Conservation (phyloP, 2,329 filamentous ascomycete genomes). For the Penicillium sp. region DNA sequence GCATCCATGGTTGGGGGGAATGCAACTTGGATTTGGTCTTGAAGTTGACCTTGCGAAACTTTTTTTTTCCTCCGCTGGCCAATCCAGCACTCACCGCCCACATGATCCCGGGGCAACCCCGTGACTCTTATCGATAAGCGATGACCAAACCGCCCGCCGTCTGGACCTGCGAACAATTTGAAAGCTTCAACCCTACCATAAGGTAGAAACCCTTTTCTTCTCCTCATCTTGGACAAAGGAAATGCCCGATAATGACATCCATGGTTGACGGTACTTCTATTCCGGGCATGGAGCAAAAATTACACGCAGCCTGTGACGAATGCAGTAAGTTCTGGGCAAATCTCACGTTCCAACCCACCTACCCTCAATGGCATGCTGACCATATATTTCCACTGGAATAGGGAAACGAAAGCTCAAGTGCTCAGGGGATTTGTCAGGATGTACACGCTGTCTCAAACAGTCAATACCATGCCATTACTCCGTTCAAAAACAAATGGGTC, state of each 20-base stretch:
- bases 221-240: not conserved
- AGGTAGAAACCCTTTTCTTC: not conserved
- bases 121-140: slow-evolving; percentile 17
- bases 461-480: slow-evolving; percentile 50
- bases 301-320: slow-evolving; percentile 54
- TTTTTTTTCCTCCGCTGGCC: slow-evolving; percentile 31
- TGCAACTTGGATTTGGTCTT: slow-evolving; percentile 7
- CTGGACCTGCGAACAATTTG: not conserved
- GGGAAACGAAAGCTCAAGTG: slow-evolving; percentile 55
- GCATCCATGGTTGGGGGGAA: slow-evolving; percentile 36
- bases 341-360: not conserved
- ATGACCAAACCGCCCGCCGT: not conserved
- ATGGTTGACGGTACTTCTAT: slow-evolving; percentile 12
- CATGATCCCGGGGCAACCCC: slow-evolving; percentile 37
- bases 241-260: slow-evolving; percentile 11
- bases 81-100: slow-evolving; percentile 36
- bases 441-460: slow-evolving; percentile 48
- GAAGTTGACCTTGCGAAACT: slow-evolving; percentile 20
- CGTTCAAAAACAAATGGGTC: slow-evolving; percentile 53
- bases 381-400: slow-evolving; percentile 22
- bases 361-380: slow-evolving; percentile 17
- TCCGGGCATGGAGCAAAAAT: slow-evolving; percentile 36
- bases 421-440: slow-evolving; percentile 50
- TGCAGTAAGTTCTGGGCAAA: slow-evolving; percentile 45
- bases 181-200: not conserved